Conservation (phyloP, 768 basidiomycete genomes). For the Trametes gibbosa region DNA sequence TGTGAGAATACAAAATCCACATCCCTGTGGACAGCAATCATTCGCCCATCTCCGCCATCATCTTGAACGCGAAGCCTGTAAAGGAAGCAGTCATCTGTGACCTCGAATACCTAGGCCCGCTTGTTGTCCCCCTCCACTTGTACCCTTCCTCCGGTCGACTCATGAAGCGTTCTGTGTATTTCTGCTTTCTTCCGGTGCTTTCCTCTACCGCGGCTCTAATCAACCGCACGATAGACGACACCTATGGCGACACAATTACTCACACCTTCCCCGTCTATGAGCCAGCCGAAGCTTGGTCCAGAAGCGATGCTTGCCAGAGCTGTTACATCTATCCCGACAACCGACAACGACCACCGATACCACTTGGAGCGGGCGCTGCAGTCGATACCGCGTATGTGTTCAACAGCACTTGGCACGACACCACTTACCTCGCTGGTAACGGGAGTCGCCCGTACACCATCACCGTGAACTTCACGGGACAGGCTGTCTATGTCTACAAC, state of each 20-base stretch:
- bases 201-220: not conserved
- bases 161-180: not conserved
- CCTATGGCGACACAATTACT: not conserved
- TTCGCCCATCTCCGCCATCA: too few species aligned
- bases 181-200: not conserved
- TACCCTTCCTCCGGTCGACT: too few species aligned
- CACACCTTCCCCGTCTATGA: not conserved
- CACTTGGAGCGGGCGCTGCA: not conserved
- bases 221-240: constrained; percentile 1
- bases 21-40: too few species aligned
- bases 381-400: not conserved
- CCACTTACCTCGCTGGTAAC: not conserved
- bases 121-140: not conserved
- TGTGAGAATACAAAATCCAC: too few species aligned
- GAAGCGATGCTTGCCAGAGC: not conserved
- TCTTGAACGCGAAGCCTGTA: too few species aligned
- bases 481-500: constrained; percentile 16
- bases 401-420: constrained; percentile 17
- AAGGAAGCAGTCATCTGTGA: too few species aligned
- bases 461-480: not conserved
- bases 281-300: not conserved
- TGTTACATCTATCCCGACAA: not conserved
- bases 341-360: too few species aligned
- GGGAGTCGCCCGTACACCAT: not conserved
- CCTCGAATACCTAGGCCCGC: not conserved